Evolutionary conservation across 768 basidiomycete species (phyloP).

Genomic region (Leccinum olivaceopallidum): DNA sequence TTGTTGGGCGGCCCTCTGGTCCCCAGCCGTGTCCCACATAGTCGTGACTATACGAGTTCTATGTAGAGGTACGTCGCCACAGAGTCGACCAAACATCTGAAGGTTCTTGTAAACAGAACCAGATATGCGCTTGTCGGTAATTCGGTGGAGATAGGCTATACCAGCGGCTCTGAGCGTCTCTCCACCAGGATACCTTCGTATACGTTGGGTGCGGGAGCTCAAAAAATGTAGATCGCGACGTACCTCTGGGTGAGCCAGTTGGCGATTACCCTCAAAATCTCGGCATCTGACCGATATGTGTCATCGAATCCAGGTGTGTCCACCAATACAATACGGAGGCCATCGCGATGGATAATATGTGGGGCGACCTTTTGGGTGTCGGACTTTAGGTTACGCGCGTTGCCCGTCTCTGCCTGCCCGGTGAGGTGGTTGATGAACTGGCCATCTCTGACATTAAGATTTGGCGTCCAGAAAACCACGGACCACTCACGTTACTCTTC

Average conservation of each 20-base stretch:
- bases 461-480: not conserved
- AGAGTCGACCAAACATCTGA: too few species aligned
- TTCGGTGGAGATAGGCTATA: too few species aligned
- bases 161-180: not conserved
- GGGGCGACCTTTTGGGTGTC: conserved; percentile 14
- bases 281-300: conserved; percentile 14
- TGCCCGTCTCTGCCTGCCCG: not conserved
- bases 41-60: too few species aligned
- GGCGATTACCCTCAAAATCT: conserved; percentile 10
- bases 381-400: conserved; percentile 8
- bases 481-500: conserved; percentile 23
- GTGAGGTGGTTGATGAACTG: conserved; percentile 20
- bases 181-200: not conserved
- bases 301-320: conserved; percentile 25
- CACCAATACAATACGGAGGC: conserved; percentile 15
- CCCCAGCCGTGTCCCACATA: too few species aligned
- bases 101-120: too few species aligned
- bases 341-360: not conserved
- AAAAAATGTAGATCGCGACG: not conserved
- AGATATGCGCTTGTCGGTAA: too few species aligned
- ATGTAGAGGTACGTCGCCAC: too few species aligned
- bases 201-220: too few species aligned
- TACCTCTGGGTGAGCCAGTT: conserved; percentile 22
- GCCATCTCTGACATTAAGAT: not conserved
- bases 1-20: too few species aligned